Evolutionary conservation across 164 flowering plant species (phyloP).

Genomic region (Magnolia officinalis): DNA sequence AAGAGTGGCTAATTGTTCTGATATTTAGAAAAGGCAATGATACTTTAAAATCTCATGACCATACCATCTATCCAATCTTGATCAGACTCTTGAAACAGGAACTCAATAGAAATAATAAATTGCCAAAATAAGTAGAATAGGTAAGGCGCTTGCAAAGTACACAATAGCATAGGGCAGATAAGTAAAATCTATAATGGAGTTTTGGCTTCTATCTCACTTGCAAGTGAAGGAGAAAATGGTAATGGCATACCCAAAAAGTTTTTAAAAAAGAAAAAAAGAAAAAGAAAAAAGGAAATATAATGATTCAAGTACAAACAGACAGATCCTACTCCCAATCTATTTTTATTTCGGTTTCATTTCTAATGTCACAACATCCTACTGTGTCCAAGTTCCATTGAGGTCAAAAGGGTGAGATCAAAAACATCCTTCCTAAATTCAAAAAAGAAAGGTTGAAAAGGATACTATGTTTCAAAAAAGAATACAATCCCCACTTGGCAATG

Average conservation of each 20-base stretch:
- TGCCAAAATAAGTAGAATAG: too few species aligned
- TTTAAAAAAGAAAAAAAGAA: not conserved
- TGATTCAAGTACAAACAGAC: not conserved
- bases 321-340: not conserved
- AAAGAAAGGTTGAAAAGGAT: not conserved
- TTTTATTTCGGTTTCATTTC: not conserved
- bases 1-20: too few species aligned
- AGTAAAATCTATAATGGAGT: too few species aligned
- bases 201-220: not conserved
- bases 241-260: not conserved
- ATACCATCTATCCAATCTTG: too few species aligned
- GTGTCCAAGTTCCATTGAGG: not conserved
- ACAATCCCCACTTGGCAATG: not conserved
- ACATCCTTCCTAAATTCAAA: not conserved
- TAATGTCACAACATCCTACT: not conserved
- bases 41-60: too few species aligned
- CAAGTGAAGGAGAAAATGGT: not conserved
- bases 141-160: too few species aligned
- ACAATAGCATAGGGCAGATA: too few species aligned
- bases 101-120: too few species aligned
- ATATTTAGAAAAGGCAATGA: too few species aligned
- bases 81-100: too few species aligned
- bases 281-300: not conserved
- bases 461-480: not conserved
- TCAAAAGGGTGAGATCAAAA: constrained; percentile 17